A percentile compares a stretch with the other conserved stretches of the same genome.
These are phyloP conservation scores for Emericellopsis atlantica DNA, from an alignment of 2,329 filamentous ascomycete genomes.

Conservation along the genomic window DNA sequence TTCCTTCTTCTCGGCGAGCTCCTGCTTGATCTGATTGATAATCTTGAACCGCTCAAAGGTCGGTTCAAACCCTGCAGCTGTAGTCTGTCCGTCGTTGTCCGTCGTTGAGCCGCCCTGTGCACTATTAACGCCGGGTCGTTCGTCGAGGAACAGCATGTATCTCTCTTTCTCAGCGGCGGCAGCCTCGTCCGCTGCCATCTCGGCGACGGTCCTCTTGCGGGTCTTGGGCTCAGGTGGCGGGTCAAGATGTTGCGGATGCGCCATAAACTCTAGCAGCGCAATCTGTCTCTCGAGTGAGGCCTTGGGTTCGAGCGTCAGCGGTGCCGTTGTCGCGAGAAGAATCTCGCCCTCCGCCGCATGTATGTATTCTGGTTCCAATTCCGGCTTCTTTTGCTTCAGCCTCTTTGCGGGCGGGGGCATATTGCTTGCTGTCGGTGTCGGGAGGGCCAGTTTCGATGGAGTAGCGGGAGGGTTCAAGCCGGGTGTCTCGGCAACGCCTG, in stretches of 20 bases:
- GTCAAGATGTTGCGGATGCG: slow-evolving; percentile 66
- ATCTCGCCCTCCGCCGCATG: slow-evolving; percentile 66
- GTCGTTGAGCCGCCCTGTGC: slow-evolving; percentile 43
- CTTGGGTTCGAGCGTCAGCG: slow-evolving; percentile 67
- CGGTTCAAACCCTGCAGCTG: slow-evolving; percentile 64
- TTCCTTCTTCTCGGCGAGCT: slow-evolving; percentile 65
- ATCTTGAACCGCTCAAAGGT: slow-evolving; percentile 88
- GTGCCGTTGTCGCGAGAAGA: slow-evolving; percentile 58
- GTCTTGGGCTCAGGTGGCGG: slow-evolving; percentile 74
- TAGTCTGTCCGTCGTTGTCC: slow-evolving; percentile 63
- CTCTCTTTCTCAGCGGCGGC: slow-evolving; percentile 78
- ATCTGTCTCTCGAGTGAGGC: slow-evolving; percentile 53
- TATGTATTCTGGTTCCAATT: slow-evolving; percentile 63
- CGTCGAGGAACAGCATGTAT: slow-evolving; percentile 87
- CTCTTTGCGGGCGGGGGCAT: slow-evolving; percentile 53
- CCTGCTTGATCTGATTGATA: slow-evolving; percentile 69
- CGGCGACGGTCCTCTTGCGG: slow-evolving; percentile 84
- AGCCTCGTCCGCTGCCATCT: slow-evolving; percentile 90
- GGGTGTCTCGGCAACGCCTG: slow-evolving; percentile 14
- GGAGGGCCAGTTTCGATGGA: slow-evolving; percentile 44
- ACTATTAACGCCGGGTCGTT: slow-evolving; percentile 51
- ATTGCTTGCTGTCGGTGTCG: slow-evolving; percentile 46
- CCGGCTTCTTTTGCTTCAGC: slow-evolving; percentile 58
- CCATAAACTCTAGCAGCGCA: slow-evolving; percentile 55
- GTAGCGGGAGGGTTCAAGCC: slow-evolving; percentile 54